A percentile compares a stretch with the other conserved stretches of the same genome.
These are phyloP conservation scores for Komagataella ulmi DNA, from an alignment of 805 yeast genomes.

Conservation along the genomic window DNA sequence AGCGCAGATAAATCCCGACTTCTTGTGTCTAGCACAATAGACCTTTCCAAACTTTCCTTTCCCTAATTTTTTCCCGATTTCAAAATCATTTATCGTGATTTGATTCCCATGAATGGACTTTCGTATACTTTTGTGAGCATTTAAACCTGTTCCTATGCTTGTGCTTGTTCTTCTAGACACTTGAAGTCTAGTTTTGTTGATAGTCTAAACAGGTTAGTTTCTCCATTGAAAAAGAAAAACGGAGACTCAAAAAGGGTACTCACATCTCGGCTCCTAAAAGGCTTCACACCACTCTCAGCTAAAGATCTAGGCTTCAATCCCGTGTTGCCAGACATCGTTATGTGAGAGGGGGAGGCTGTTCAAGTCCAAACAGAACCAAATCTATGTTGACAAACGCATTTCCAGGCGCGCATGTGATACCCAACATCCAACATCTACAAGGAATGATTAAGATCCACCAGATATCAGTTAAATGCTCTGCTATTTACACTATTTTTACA, in stretches of 20 bases:
- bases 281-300: background rate
- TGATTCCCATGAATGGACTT: background rate
- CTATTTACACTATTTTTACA: background rate
- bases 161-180: background rate
- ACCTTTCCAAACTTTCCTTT: conserved; percentile 92
- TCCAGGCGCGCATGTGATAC: background rate
- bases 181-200: background rate
- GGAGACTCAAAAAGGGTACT: background rate
- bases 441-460: background rate
- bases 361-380: background rate
- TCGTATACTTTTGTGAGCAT: background rate
- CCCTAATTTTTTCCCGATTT: conserved; percentile 77
- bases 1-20: conserved; percentile 75
- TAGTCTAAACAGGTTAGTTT: background rate
- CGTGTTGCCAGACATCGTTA: background rate
- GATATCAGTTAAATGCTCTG: background rate
- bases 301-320: background rate
- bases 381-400: background rate
- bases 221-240: background rate
- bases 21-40: conserved; percentile 70
- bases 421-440: background rate
- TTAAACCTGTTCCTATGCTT: background rate
- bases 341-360: background rate
- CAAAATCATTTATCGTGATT: conserved; percentile 49
- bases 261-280: background rate